Percentiles rank a stretch among this genome's conserved stretches.
Evolutionary conservation across 768 basidiomycete species (phyloP).

Genomic region (Dioszegia crocea): DNA sequence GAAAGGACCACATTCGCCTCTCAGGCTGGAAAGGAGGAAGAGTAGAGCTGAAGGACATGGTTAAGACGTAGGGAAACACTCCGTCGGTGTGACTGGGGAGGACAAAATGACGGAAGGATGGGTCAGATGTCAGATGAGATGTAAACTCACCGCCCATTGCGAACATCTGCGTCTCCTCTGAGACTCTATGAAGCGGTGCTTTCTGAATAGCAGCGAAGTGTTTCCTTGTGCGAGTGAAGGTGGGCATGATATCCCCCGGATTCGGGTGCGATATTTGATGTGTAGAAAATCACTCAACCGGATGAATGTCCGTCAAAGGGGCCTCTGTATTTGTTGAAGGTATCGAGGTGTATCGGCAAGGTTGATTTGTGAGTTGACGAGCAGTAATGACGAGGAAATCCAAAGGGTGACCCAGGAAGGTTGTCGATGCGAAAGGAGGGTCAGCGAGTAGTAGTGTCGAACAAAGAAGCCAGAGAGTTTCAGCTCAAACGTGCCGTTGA

Average conservation of each 20-base stretch:
- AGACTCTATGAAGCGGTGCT: conserved; percentile 16
- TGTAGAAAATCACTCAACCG: neutral
- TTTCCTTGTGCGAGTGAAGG: conserved; percentile 16
- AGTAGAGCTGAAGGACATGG: neutral
- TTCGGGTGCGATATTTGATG: too few species aligned
- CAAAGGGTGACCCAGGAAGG: too few species aligned
- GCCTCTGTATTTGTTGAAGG: neutral
- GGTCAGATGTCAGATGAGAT: neutral
- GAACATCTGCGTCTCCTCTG: conserved; percentile 17
- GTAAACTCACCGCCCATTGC: conserved; percentile 15
- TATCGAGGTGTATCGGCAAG: neutral
- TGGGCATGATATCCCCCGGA: conserved; percentile 11
- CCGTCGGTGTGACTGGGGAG: neutral
- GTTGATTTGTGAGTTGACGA: neutral
- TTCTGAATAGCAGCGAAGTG: conserved; percentile 16
- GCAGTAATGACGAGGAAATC: too few species aligned
- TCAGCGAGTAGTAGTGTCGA: neutral
- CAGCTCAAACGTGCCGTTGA: neutral
- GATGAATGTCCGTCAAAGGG: neutral
- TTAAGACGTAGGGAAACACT: neutral
- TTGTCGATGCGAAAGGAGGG: neutral
- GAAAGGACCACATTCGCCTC: too few species aligned
- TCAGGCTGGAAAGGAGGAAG: neutral
- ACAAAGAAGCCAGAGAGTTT: neutral
- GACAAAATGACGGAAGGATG: neutral